Evolutionary conservation across 2,329 filamentous ascomycete genomes (phyloP).

Genomic region (Pestalotiopsis sp.): DNA sequence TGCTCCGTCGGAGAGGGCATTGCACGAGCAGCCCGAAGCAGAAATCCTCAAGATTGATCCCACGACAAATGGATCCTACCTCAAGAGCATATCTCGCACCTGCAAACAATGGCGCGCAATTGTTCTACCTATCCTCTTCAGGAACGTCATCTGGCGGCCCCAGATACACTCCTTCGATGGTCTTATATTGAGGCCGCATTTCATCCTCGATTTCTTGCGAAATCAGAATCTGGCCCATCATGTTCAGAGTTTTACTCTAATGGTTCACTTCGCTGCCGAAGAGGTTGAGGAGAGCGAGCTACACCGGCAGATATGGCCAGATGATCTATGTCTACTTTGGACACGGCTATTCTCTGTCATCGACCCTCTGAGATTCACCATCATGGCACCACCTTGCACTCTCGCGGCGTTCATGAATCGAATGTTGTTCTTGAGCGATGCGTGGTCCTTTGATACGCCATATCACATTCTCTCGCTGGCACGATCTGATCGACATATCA

Average conservation of each 20-base stretch:
- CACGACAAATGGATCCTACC: slow-evolving; percentile 25
- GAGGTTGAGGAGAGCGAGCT: slow-evolving; percentile 29
- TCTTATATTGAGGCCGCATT: slow-evolving; percentile 34
- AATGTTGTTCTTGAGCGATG: slow-evolving; percentile 57
- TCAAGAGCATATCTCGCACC: slow-evolving; percentile 60
- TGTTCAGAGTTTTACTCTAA: slow-evolving; percentile 43
- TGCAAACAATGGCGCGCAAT: slow-evolving; percentile 56
- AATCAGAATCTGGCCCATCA: slow-evolving; percentile 39
- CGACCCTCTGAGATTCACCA: slow-evolving; percentile 54
- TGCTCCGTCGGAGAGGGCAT: slow-evolving; percentile 48
- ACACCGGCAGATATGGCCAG: slow-evolving; percentile 34
- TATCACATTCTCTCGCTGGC: slow-evolving; percentile 62
- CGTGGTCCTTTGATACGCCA: slow-evolving; percentile 65
- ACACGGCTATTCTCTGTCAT: slow-evolving; percentile 54
- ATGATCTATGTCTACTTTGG: slow-evolving; percentile 53
- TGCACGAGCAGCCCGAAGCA: slow-evolving; percentile 52
- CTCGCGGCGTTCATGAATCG: slow-evolving; percentile 64
- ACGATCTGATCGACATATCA: slow-evolving; percentile 22
- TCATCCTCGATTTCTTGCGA: slow-evolving; percentile 42
- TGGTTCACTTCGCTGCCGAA: slow-evolving; percentile 37
- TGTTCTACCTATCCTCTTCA: slow-evolving; percentile 59
- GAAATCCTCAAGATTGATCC: slow-evolving; percentile 39
- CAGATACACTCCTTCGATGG: slow-evolving; percentile 26
- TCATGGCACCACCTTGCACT: slow-evolving; percentile 64
- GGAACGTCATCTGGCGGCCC: slow-evolving; percentile 47